Conservation (phyloP, 495 filamentous ascomycete genomes). For the Penicillium longicatenatum region DNA sequence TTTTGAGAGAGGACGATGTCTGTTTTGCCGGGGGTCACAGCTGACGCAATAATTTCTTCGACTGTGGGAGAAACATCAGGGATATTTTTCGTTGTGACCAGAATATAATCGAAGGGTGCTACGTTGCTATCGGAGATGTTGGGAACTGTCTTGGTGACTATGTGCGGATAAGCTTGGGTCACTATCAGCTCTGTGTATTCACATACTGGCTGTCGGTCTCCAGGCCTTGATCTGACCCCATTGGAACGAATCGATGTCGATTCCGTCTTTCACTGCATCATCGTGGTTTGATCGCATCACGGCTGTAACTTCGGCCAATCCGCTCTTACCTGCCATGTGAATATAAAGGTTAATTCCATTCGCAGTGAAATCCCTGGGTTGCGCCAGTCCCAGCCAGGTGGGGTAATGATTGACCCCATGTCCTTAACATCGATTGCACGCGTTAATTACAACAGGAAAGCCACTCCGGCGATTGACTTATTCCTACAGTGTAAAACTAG, state of each 20-base stretch:
- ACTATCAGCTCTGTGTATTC: not conserved
- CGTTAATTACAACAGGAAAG: too few relatives aligned
- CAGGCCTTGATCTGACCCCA: conserved; percentile 6
- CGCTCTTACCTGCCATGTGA: not conserved
- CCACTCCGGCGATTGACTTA: too few relatives aligned
- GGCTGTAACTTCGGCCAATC: conserved; percentile 3
- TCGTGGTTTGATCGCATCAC: conserved; percentile 7
- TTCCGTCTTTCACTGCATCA: not conserved
- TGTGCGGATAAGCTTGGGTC: not conserved
- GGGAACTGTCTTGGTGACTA: conserved; percentile 43
- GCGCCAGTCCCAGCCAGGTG: too few relatives aligned
- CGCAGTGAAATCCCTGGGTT: too few relatives aligned
- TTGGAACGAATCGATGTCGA: conserved; percentile 6
- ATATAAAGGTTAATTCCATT: too few relatives aligned
- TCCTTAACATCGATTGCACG: too few relatives aligned
- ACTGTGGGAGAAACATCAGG: conserved; percentile 43
- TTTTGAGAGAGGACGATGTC: conserved; percentile 62
- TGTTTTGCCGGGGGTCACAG: conserved; percentile 50
- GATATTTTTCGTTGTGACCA: conserved; percentile 46
- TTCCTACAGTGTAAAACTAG: too few relatives aligned
- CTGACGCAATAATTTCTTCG: conserved; percentile 49
- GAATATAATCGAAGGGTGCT: conserved; percentile 48
- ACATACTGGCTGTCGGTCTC: conserved; percentile 9
- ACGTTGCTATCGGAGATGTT: conserved; percentile 29
- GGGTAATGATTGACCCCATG: too few relatives aligned